These are phyloP conservation scores for Pseudocercospora pini-densiflorae DNA, from an alignment of 2,329 filamentous ascomycete genomes.

Conservation along the genomic window DNA sequence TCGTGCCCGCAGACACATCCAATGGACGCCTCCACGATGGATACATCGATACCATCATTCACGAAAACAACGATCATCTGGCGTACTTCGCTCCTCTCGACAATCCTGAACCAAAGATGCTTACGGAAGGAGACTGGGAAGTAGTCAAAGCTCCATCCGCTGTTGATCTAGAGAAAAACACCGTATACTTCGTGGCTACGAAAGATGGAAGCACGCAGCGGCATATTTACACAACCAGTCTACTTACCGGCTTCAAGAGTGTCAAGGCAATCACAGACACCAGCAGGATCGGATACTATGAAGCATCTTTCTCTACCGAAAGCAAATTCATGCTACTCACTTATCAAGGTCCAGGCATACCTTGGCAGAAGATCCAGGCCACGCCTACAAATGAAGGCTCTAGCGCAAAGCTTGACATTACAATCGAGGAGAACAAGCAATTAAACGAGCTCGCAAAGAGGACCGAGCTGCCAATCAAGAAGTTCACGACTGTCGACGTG, in stretches of 20 bases:
- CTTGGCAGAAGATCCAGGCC: constrained; percentile 88
- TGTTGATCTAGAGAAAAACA: constrained; percentile 80
- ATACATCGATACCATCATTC: constrained; percentile 88
- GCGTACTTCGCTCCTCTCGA: constrained; percentile 92
- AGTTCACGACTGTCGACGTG: constrained; percentile 84
- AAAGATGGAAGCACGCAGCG: constrained; percentile 87
- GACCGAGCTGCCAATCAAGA: constrained; percentile 79
- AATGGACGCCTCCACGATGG: constrained; percentile 77
- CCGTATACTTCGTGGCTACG: constrained; percentile 89
- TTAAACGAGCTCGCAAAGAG: constrained; percentile 72
- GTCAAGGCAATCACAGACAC: constrained; percentile 76
- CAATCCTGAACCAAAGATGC: constrained; percentile 76
- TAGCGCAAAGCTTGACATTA: constrained; percentile 44
- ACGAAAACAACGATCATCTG: constrained; percentile 86
- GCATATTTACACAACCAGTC: constrained; percentile 86
- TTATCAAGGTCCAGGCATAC: constrained; percentile 82
- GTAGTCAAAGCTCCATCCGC: constrained; percentile 84
- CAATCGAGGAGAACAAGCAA: constrained; percentile 76
- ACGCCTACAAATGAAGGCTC: constrained; percentile 67
- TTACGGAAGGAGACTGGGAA: constrained; percentile 91
- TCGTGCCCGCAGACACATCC: constrained; percentile 78
- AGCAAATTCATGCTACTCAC: constrained; percentile 83
- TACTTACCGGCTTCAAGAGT: constrained; percentile 69
- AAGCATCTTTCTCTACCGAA: constrained; percentile 79
- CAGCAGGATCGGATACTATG: constrained; percentile 75